Conservation (phyloP, 2,329 filamentous ascomycete species). For the Ambrosiella xylebori region DNA sequence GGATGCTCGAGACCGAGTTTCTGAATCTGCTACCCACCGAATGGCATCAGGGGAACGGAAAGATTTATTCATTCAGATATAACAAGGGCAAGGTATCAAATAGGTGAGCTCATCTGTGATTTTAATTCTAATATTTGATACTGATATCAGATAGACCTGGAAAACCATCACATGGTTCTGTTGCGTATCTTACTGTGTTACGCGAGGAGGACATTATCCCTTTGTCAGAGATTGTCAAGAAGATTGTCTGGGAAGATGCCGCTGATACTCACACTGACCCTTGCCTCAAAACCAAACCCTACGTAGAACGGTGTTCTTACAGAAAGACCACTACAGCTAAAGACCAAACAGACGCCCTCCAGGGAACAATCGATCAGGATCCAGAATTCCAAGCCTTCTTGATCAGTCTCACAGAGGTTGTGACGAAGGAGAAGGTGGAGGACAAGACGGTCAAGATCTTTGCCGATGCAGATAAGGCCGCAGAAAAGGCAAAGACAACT, state of each 20-base stretch:
- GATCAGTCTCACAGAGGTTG: conserved; percentile 45
- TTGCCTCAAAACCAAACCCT: conserved; percentile 60
- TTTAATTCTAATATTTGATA: not conserved
- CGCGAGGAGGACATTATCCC: conserved; percentile 48
- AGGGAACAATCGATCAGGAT: conserved; percentile 93
- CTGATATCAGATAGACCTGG: conserved; percentile 41
- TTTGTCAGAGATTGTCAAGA: conserved; percentile 54
- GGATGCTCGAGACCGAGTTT: conserved; percentile 67
- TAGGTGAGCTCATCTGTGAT: conserved; percentile 11
- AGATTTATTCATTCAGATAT: conserved; percentile 68
- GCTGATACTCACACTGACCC: conserved; percentile 57
- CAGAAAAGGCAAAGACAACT: conserved; percentile 26
- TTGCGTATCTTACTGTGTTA: conserved; percentile 70
- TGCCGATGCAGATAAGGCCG: conserved; percentile 34
- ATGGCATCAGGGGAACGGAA: conserved; percentile 67
- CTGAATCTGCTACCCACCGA: conserved; percentile 53
- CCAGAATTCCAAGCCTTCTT: conserved; percentile 90
- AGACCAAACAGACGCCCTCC: conserved; percentile 61
- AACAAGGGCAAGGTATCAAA: conserved; percentile 54
- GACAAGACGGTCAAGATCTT: conserved; percentile 30
- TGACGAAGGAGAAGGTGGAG: conserved; percentile 30
- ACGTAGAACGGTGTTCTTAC: conserved; percentile 67
- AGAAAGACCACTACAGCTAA: conserved; percentile 64
- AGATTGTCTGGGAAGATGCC: conserved; percentile 60
- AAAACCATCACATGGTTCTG: conserved; percentile 64